Evolutionary conservation across 805 yeast species (phyloP).

Genomic region (Metschnikowia colocasiae): DNA sequence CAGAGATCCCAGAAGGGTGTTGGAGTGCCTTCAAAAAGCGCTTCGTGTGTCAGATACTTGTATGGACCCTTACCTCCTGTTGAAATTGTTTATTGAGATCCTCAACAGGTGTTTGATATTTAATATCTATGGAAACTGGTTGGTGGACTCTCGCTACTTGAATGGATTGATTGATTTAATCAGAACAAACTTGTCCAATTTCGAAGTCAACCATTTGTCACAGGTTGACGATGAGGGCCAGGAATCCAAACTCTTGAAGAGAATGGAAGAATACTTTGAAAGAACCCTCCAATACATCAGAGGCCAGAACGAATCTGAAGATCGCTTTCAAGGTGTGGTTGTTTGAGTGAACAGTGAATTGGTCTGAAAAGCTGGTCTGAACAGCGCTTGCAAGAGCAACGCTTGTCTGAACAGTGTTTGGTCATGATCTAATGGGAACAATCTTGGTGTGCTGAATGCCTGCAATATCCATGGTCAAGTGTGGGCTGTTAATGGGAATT

Average conservation of each 20-base stretch:
- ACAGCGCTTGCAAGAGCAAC: too few species aligned
- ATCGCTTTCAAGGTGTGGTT: constrained; percentile 55
- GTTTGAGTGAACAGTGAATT: too few species aligned
- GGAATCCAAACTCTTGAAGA: constrained; percentile 28
- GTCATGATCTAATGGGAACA: too few species aligned
- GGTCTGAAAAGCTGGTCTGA: too few species aligned
- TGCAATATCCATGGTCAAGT: background rate
- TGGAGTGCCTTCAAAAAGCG: constrained; percentile 88
- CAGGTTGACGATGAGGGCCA: constrained; percentile 23
- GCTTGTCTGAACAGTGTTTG: too few species aligned
- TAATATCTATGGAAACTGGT: constrained; percentile 72
- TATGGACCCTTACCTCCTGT: constrained; percentile 69
- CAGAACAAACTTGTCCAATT: constrained; percentile 55
- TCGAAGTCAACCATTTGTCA: constrained; percentile 25
- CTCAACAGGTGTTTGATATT: constrained; percentile 82
- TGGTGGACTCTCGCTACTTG: constrained; percentile 69
- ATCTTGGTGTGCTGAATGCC: too few species aligned
- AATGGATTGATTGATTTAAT: constrained; percentile 85
- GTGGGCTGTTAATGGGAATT: background rate
- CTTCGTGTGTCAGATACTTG: constrained; percentile 91
- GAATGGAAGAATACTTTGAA: constrained; percentile 45
- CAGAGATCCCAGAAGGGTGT: constrained; percentile 62
- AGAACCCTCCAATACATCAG: constrained; percentile 69
- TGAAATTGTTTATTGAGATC: constrained; percentile 86
- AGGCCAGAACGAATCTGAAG: constrained; percentile 67